Base-by-base conservation (phyloP, 805 yeast genomes). In the Candida xyloterini region DNA sequence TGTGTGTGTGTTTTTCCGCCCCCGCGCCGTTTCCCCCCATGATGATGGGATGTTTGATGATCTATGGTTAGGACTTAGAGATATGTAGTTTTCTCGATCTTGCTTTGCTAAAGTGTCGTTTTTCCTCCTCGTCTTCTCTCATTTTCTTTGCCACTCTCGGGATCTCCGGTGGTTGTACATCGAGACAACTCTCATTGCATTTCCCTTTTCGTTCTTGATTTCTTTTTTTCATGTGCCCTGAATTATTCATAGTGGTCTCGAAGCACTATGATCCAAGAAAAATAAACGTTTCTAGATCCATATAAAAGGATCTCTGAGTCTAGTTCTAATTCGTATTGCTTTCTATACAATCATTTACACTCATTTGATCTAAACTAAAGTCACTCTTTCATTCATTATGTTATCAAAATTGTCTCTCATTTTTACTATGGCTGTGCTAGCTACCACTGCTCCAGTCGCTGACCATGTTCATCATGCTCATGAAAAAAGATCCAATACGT, bases 401-500 rank as follows among this genome's bases (percentile, higher is more conserved):
- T 32, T 38, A 3, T 10, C 32, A 2, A 38, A 38, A 18, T 27
- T 38, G 29, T 31, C 33, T 14, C 30, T 47, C 31, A 27, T 40
- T 26, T 42, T 44, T 15, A 33, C 47, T 9, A 28, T 42, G 10
- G 41, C 45, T 7, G 38, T 43, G 25, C 30, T 40, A 23, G 35
- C 43, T 20, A 18, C 33, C 14, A 35, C 48, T 25, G 37, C 37
- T 23, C 55, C 56, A 30, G 52, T 47, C 16, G 33, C 35, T 22
- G 20, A 31, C 35, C 57, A 51, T 37, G 35, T 25, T 14, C 57
- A 52, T 38, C 57, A 52, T 24, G 45, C 37, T 24, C 53, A 51
- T 33, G 41, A 47, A 25, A 54, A 55, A 33, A 53, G 60, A 53
- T 56, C 60, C 20, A 52, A 47, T 71, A 75, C 28, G 60, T 87